These are phyloP conservation scores for Kwoniella dejecticola DNA, from an alignment of 768 basidiomycete genomes.

Conservation along the genomic window DNA sequence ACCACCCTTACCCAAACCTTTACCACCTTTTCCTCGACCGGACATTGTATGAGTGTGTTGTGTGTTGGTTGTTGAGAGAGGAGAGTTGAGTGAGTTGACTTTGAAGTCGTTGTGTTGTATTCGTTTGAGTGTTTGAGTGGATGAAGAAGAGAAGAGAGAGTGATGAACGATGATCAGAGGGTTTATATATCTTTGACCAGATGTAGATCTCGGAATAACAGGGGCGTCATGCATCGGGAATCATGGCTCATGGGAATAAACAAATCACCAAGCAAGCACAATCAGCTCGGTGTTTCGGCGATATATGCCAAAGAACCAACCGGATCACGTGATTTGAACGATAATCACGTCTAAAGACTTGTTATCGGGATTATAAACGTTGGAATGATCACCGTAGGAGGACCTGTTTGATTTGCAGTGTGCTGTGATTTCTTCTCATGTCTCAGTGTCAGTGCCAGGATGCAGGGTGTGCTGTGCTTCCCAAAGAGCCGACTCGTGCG, in stretches of 20 bases:
- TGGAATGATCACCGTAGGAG: no score
- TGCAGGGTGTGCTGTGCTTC: no score
- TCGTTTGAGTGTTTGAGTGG: slow-evolving; percentile 15
- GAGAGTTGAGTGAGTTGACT: slow-evolving; percentile 7
- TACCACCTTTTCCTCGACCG: slow-evolving; percentile 83
- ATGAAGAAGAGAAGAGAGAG: not conserved
- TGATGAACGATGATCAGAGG: not conserved
- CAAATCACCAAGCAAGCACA: not conserved
- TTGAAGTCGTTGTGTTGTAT: slow-evolving; percentile 14
- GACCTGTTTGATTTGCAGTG: no score
- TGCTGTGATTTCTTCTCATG: no score
- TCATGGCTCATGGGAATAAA: slow-evolving; percentile 10
- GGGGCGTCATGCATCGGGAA: not conserved
- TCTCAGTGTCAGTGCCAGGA: no score
- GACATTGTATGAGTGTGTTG: slow-evolving; percentile 65
- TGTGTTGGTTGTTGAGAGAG: slow-evolving; percentile 19
- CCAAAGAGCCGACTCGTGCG: no score
- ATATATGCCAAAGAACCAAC: not conserved
- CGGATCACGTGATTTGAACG: slow-evolving; percentile 17
- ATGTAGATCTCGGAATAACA: not conserved
- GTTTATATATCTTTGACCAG: slow-evolving; percentile 17
- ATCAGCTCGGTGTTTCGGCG: slow-evolving; percentile 17
- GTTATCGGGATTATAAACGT: slow-evolving; percentile 9
- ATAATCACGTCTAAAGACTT: slow-evolving; percentile 16
- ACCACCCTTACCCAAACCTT: slow-evolving; percentile 93